Conservation (phyloP, 2,329 filamentous ascomycete genomes). For the Stagonosporopsis vannaccii region DNA sequence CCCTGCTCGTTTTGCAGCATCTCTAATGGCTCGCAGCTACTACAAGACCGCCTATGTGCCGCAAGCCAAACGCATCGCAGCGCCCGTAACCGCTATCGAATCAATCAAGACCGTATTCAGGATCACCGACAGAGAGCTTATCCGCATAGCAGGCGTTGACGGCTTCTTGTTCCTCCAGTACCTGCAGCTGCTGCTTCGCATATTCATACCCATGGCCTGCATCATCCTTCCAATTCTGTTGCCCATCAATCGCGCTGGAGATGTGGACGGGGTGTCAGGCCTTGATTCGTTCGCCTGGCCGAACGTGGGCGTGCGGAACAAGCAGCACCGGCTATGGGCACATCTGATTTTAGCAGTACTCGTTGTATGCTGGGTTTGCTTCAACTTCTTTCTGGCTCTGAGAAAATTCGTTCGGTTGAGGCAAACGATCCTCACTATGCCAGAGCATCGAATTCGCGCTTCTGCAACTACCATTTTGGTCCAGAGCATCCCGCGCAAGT, state of each 20-base stretch:
- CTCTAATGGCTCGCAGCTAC: slow-evolving; percentile 40
- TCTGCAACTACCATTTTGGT: slow-evolving; percentile 96
- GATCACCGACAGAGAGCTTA: slow-evolving; percentile 80
- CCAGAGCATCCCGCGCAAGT: slow-evolving; percentile 87
- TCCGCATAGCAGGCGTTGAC: slow-evolving; percentile 93
- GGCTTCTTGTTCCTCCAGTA: slow-evolving; percentile 98
- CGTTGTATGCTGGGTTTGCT: slow-evolving; percentile 84
- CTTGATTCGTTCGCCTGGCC: slow-evolving; percentile 87
- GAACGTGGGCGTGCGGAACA: slow-evolving; percentile 70
- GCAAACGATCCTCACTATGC: slow-evolving; percentile 92
- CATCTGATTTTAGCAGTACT: slow-evolving; percentile 81
- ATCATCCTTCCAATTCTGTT: slow-evolving; percentile 85
- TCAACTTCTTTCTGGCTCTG: slow-evolving; percentile 85
- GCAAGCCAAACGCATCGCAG: slow-evolving; percentile 43
- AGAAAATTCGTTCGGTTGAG: slow-evolving; percentile 89
- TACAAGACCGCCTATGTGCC: slow-evolving; percentile 50
- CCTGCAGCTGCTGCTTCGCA: slow-evolving; percentile 82
- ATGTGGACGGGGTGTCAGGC: slow-evolving; percentile 59
- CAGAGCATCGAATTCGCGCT: slow-evolving; percentile 89
- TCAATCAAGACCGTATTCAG: slow-evolving; percentile 63
- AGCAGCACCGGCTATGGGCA: slow-evolving; percentile 79
- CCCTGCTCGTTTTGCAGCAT: background rate
- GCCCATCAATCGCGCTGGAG: slow-evolving; percentile 80
- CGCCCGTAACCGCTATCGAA: slow-evolving; percentile 46
- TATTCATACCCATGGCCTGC: slow-evolving; percentile 83